Evolutionary conservation across 768 basidiomycete species (phyloP), one percentile per base, ranked within the genome.

Genomic region (Serendipita vermifera): DNA sequence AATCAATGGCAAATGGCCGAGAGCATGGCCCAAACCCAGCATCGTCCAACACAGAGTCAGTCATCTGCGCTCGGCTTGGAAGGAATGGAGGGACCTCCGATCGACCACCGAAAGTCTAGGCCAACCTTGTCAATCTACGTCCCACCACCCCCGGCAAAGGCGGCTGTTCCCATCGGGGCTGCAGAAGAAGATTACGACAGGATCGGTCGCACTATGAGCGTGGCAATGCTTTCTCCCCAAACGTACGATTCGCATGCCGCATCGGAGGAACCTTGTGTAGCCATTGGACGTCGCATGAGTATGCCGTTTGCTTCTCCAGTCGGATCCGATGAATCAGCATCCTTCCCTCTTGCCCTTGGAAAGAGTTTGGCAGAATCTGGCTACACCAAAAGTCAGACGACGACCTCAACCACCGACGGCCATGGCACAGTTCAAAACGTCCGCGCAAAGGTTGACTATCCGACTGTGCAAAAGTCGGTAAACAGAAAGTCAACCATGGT

Each of bases 91-190:
- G 17, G 26, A 26, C 39, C 39, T n/a, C 24, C 27, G 9, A 22
- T 15, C 1, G n/a, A 7, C 22, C 7, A 51, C 24, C 46, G 46
- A 15, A 51, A 51, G 29, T 51, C 46, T n/a, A 51, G 32, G 27
- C 46, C 46, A 15, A 20, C 15, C n/a, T 31, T 51, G 22, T 51
- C 46, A 22, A 51, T 51, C 46, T 51, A 51, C 24, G 46, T 51
- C 1, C 46, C 46, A 51, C 46, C 46, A 22, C 46, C 26, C 26
- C 9, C 46, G 0, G 17, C 29, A 31, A 22, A 3, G 46, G 32
- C 26, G 29, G n/a, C 32, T 29, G 46, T 51, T 7, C 46, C 46
- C 9, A 51, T 51, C 29, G 46, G 20, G 22, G 46, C 27, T 15
- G 46, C 15, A 11, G 46, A 51, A 11, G 46, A 51, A 24, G 46